phyloP scores from a whole-genome alignment of 2,329 filamentous ascomycete genomes.

The Cladophialophora psammophila region DNA sequence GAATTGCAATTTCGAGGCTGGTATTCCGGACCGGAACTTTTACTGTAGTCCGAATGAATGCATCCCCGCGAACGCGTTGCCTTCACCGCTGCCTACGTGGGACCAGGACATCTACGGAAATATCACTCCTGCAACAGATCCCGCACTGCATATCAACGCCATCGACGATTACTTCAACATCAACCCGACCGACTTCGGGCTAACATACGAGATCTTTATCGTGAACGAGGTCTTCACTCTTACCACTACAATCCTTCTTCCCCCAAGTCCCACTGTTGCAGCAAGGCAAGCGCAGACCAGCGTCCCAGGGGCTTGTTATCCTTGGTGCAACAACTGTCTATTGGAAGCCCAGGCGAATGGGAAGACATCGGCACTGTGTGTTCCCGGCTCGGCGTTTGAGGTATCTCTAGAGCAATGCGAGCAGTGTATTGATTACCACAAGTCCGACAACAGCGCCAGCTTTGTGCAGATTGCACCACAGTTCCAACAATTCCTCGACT shows the following conservation, averaged over 20 bases:
- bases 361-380: constrained; percentile 59
- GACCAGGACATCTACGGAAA: constrained; percentile 37
- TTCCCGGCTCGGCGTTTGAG: constrained; percentile 52
- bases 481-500: constrained; percentile 58
- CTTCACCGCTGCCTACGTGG: constrained; percentile 42
- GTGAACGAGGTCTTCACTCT: constrained; percentile 53
- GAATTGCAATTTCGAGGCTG: constrained; percentile 51
- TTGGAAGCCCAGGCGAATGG: constrained; percentile 58
- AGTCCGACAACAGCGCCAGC: constrained; percentile 41
- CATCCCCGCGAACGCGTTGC: constrained; percentile 45
- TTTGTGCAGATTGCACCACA: constrained; percentile 46
- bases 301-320: constrained; percentile 60
- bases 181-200: constrained; percentile 67
- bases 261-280: constrained; percentile 34
- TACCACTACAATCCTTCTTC: constrained; percentile 51
- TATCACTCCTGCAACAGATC: constrained; percentile 46
- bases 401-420: constrained; percentile 50
- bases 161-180: constrained; percentile 66
- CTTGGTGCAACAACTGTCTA: constrained; percentile 60
- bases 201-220: constrained; percentile 69
- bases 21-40: constrained; percentile 50
- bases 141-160: constrained; percentile 25
- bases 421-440: constrained; percentile 49
- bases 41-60: constrained; percentile 52
- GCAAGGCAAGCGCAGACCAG: constrained; percentile 43